Percentiles rank a stretch among this genome's conserved stretches.
These are phyloP conservation scores for Tephrocybe sp. DNA, from an alignment of 768 basidiomycete genomes.

Conservation along the genomic window DNA sequence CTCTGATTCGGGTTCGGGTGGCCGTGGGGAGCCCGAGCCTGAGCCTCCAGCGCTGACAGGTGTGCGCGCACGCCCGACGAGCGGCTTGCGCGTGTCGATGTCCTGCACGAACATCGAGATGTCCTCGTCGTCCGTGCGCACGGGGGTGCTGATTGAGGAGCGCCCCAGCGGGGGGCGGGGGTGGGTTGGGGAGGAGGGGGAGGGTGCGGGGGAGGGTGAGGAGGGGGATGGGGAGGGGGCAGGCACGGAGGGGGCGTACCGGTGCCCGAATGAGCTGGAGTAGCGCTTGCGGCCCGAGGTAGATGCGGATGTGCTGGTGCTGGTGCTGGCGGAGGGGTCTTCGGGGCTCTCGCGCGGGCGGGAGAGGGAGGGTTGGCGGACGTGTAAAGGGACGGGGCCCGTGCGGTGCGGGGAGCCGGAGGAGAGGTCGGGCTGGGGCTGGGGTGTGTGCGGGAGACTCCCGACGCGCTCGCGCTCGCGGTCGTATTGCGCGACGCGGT, in stretches of 20 bases:
- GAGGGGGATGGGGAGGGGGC: neutral
- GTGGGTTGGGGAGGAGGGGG: constrained; percentile 8
- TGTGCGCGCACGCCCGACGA: constrained; percentile 41
- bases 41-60: neutral
- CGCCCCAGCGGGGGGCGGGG: constrained; percentile 40
- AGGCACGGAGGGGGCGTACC: constrained; percentile 42
- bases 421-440: neutral
- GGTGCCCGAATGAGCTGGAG: constrained; percentile 77
- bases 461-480: constrained; percentile 15
- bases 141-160: constrained; percentile 15
- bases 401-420: constrained; percentile 1
- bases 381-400: constrained; percentile 3
- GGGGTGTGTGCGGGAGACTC: constrained; percentile 1
- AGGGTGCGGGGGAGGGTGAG: neutral
- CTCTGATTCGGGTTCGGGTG: too few relatives aligned
- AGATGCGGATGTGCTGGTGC: constrained; percentile 1
- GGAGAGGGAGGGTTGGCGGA: constrained; percentile 5
- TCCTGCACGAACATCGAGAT: constrained; percentile 78
- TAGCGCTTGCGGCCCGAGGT: constrained; percentile 54
- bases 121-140: constrained; percentile 69
- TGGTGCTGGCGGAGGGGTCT: constrained; percentile 3
- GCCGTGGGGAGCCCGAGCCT: too few relatives aligned
- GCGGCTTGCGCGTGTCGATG: constrained; percentile 69
- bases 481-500: constrained; percentile 10
- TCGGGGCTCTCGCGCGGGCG: constrained; percentile 8